Percentiles rank a stretch among this genome's conserved stretches.
These are phyloP conservation scores for Triadica sebifera DNA, from an alignment of 345 rosid genomes.

Conservation along the genomic window DNA sequence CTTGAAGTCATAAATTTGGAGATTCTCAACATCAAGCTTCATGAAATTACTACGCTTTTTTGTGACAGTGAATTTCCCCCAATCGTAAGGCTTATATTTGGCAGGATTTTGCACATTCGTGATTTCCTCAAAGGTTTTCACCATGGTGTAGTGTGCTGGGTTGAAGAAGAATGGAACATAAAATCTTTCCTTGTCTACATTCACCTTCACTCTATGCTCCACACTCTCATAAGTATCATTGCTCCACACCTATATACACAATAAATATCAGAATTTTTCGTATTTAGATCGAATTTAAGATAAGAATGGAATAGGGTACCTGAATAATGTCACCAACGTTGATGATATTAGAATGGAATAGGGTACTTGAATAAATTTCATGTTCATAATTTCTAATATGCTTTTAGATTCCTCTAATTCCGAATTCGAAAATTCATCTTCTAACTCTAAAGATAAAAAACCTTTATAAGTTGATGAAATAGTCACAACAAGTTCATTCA, in stretches of 20 bases:
- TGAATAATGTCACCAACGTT: conserved; percentile 63
- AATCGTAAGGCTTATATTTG: conserved; percentile 32
- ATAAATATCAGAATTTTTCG: too few relatives aligned
- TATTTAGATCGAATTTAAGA: too few relatives aligned
- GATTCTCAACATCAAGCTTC: conserved; percentile 43
- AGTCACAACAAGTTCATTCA: too few relatives aligned
- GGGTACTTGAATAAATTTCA: too few relatives aligned
- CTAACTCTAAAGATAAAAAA: too few relatives aligned
- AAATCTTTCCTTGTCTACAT: conserved; percentile 44
- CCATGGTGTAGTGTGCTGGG: conserved; percentile 35
- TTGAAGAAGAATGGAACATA: conserved; percentile 42
- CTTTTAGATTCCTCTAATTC: too few relatives aligned
- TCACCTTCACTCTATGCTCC: conserved; percentile 50
- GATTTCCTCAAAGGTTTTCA: conserved; percentile 43
- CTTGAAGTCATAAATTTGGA: conserved; percentile 44
- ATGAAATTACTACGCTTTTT: conserved; percentile 40
- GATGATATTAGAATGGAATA: conserved; percentile 66
- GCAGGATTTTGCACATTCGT: conserved; percentile 31
- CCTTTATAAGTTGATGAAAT: too few relatives aligned
- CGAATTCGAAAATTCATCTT: too few relatives aligned
- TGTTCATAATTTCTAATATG: too few relatives aligned
- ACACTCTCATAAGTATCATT: conserved; percentile 49
- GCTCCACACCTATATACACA: conserved; percentile 43
- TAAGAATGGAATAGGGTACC: conserved; percentile 28
- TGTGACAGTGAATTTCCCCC: conserved; percentile 41